Base-by-base conservation (phyloP, 2,329 filamentous ascomycete genomes). In the Rhynchosporium secalis region DNA sequence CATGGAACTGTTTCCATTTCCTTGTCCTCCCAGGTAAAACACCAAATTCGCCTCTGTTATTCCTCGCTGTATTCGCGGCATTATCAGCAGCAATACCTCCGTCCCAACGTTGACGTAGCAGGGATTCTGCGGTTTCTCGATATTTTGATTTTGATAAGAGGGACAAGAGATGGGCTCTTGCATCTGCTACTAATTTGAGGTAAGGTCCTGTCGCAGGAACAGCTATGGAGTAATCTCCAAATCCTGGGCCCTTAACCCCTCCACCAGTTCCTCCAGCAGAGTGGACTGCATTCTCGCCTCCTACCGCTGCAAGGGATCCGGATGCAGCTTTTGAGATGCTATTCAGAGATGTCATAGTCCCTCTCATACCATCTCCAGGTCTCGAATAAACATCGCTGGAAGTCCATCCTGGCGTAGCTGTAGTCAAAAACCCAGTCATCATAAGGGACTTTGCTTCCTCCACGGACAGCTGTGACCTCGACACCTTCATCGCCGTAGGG, bases 1-100 rank as follows among this genome's bases (percentile, higher is more conserved):
- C 90, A 70, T 84, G 83, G 66, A 91, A 90, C 36, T 84, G 81
- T 72, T 81, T 87, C 90, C 90, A 92, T 72, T 86, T 88, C 72
- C 80, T 83, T 15, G 86, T 89, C 70, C 83, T 78, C 0, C 85
- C 86, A 0, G 85, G 83, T 46, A 86, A 69, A 2, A 87, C 78
- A 6, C 85, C 85, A 68, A 82, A 84, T 69, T 86, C 83, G 1
- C 84, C 82, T 59, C 85, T 75, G 20, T 77, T 76, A 62, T 78
- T 79, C 75, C 83, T 85, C 20, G 78, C 78, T 62, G 76, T 73
- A 36, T 77, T 77, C 26, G 77, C 73, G 20, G 73, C 72, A 66
- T 81, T 80, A 26, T 79, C 78, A 12, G 71, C 75, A 2, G 77
- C 76, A n/a, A 84, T 75, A 3, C 86, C 87, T 12, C 88, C 89